These are phyloP conservation scores for Arthrobotrys musiformis DNA, from an alignment of 2,329 filamentous ascomycete species.

Conservation along the genomic window DNA sequence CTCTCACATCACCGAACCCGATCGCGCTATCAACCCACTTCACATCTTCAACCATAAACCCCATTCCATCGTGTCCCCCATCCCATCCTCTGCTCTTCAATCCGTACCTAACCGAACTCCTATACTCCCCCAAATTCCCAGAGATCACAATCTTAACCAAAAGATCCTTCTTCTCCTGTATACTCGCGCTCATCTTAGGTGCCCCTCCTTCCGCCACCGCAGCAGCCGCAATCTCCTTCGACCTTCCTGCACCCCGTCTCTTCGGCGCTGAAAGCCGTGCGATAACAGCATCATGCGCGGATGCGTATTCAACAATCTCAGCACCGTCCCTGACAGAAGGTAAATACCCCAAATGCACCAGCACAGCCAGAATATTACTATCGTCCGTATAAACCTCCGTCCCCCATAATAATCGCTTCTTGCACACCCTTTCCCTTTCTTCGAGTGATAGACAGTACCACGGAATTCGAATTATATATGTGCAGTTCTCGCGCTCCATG, in stretches of 20 bases:
- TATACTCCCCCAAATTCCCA: conserved; percentile 80
- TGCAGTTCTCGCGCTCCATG: conserved; percentile 84
- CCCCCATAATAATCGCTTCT: conserved; percentile 85
- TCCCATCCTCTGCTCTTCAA: conserved; percentile 84
- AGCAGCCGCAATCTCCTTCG: conserved; percentile 61
- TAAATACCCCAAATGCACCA: conserved; percentile 93
- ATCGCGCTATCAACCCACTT: conserved; percentile 85
- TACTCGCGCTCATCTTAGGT: conserved; percentile 70
- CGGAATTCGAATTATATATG: conserved; percentile 86
- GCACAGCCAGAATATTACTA: conserved; percentile 89
- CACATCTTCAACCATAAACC: conserved; percentile 83
- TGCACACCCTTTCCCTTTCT: conserved; percentile 84
- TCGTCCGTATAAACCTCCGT: conserved; percentile 96
- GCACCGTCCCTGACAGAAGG: conserved; percentile 73
- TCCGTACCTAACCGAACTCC: conserved; percentile 78
- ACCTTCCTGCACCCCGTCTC: conserved; percentile 37
- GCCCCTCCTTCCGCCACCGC: conserved; percentile 64
- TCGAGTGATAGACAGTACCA: conserved; percentile 76
- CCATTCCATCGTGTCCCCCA: conserved; percentile 80
- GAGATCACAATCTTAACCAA: conserved; percentile 88
- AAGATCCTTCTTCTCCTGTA: conserved; percentile 78
- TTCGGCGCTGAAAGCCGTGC: conserved; percentile 37
- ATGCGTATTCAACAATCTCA: conserved; percentile 56
- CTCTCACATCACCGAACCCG: conserved; percentile 59
- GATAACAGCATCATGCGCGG: conserved; percentile 44